Percentiles rank a stretch among this genome's conserved stretches.
phyloP scores from a whole-genome alignment of 257 asterid species.

The Fraxinus excelsior region DNA sequence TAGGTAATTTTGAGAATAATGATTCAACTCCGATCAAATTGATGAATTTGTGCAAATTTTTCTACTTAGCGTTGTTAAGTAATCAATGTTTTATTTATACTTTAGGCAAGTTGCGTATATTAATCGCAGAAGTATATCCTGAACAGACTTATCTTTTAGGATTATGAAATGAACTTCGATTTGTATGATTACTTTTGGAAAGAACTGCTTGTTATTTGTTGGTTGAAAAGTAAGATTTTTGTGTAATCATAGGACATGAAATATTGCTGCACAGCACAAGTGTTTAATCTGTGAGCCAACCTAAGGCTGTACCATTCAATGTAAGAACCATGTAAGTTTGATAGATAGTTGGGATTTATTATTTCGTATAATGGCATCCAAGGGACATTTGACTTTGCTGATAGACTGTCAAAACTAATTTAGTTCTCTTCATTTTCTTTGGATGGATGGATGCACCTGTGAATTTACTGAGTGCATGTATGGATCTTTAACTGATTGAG shows the following conservation, averaged over 20 bases:
- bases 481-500: no score
- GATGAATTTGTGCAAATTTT: background rate
- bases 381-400: no score
- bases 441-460: no score
- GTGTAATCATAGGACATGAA: background rate
- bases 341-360: no score
- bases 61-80: background rate
- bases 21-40: background rate
- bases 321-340: no score
- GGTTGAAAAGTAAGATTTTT: background rate
- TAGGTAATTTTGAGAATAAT: slow-evolving; percentile 45
- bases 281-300: no score
- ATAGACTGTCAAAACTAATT: no score
- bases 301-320: no score
- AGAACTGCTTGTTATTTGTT: background rate
- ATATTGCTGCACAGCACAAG: background rate
- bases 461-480: no score
- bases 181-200: background rate
- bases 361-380: no score
- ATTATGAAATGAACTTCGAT: background rate
- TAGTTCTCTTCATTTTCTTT: no score
- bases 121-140: background rate
- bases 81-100: background rate
- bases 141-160: background rate
- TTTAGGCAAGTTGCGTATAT: background rate